These are phyloP conservation scores for Candida labiduridarum DNA, from an alignment of 1,139 yeast species.

Conservation along the genomic window DNA sequence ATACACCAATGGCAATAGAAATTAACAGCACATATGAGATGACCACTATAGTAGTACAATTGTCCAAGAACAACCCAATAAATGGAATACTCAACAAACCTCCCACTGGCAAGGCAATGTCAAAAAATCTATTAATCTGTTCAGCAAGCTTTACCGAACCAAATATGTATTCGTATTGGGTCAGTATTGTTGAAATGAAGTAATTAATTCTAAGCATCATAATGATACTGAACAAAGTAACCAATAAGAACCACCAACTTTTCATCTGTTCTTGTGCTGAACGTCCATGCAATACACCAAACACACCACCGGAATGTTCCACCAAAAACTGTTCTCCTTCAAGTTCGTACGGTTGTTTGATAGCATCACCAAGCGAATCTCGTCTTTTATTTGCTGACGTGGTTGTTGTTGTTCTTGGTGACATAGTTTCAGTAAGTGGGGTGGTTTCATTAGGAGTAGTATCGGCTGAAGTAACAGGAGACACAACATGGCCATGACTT, in stretches of 20 bases:
- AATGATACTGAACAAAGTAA: constrained; percentile 41
- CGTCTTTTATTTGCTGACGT: constrained; percentile 24
- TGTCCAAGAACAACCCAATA: constrained; percentile 44
- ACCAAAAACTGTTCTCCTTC: constrained; percentile 42
- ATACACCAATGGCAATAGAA: constrained; percentile 39
- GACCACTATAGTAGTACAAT: constrained; percentile 37
- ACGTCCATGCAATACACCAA: constrained; percentile 48
- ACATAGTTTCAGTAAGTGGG: background rate
- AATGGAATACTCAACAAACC: constrained; percentile 47
- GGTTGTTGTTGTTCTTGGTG: constrained; percentile 3
- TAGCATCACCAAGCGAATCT: constrained; percentile 49
- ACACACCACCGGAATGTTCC: constrained; percentile 41
- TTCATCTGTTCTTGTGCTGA: constrained; percentile 42
- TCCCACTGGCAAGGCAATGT: constrained; percentile 49
- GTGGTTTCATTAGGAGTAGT: constrained; percentile 19
- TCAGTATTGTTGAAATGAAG: constrained; percentile 47
- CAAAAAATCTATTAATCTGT: constrained; percentile 38
- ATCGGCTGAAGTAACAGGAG: constrained; percentile 4
- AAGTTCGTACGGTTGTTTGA: constrained; percentile 45
- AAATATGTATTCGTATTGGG: constrained; percentile 47
- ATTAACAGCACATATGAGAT: constrained; percentile 30
- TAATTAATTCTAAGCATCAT: constrained; percentile 50
- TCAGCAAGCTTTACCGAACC: constrained; percentile 30
- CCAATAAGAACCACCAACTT: constrained; percentile 46
- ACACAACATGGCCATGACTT: constrained; percentile 8